Percentiles rank a stretch among this genome's conserved stretches.
Conservation (phyloP, 2,329 filamentous ascomycete species). For the Cladosporium velox region DNA sequence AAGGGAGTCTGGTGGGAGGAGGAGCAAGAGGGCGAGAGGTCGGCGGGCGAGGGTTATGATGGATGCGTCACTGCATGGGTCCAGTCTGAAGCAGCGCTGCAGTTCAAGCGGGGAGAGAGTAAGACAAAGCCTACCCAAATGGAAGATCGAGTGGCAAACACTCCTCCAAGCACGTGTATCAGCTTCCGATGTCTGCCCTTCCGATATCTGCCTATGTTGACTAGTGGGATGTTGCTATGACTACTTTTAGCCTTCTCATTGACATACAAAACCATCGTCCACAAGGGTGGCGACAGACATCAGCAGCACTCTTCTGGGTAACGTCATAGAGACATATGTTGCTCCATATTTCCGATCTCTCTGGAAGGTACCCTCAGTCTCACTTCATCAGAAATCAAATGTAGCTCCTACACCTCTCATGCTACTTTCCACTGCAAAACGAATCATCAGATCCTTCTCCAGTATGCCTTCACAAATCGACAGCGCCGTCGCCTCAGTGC, state of each 20-base stretch:
- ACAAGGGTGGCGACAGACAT: neutral
- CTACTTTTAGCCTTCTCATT: neutral
- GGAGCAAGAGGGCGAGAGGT: slow-evolving; percentile 14
- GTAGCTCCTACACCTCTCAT: neutral
- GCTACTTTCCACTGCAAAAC: neutral
- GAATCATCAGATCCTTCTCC: slow-evolving; percentile 1
- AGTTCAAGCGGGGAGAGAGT: neutral
- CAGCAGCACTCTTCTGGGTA: neutral
- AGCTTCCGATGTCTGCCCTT: neutral
- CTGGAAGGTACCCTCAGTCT: neutral
- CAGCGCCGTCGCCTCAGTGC: slow-evolving; percentile 61
- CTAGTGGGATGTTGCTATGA: neutral
- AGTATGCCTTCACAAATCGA: slow-evolving; percentile 49
- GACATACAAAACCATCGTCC: neutral
- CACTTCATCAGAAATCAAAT: neutral
- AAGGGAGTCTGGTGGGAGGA: slow-evolving; percentile 24
- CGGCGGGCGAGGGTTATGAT: slow-evolving; percentile 2
- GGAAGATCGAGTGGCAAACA: slow-evolving; percentile 8
- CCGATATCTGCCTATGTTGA: neutral
- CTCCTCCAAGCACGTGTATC: neutral
- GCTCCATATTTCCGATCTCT: slow-evolving; percentile 5
- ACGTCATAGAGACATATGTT: slow-evolving; percentile 16
- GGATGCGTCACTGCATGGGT: slow-evolving; percentile 6
- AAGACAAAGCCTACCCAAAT: slow-evolving; percentile 9
- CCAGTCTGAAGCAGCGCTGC: neutral